phyloP scores from a whole-genome alignment of 768 basidiomycete species.

The Macrolepiota albuminosa region DNA sequence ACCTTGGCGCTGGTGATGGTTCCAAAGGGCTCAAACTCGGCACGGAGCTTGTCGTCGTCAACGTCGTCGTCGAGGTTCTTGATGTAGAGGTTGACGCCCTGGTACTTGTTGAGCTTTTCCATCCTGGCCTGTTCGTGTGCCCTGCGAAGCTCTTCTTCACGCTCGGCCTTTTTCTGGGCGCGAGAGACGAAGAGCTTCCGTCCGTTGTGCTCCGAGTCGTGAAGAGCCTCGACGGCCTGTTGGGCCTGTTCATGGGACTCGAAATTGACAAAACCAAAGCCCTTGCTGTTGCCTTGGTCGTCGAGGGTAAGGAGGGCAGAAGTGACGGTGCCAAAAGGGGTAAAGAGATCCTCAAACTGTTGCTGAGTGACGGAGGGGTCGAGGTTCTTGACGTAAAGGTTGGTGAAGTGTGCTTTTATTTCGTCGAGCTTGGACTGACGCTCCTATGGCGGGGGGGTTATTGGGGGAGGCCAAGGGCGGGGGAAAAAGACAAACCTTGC shows the following conservation, averaged over 20 bases:
- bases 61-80: slow-evolving; percentile 99
- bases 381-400: slow-evolving; percentile 97
- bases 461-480: not conserved
- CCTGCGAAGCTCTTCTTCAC: slow-evolving; percentile 91
- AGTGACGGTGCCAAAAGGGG: slow-evolving; percentile 73
- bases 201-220: slow-evolving; percentile 81
- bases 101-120: slow-evolving; percentile 97
- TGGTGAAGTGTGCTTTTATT: slow-evolving; percentile 96
- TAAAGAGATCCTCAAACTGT: slow-evolving; percentile 82
- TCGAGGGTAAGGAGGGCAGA: slow-evolving; percentile 84
- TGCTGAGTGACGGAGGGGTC: slow-evolving; percentile 78
- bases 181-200: slow-evolving; percentile 92
- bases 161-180: slow-evolving; percentile 98
- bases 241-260: slow-evolving; percentile 90
- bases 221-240: slow-evolving; percentile 81
- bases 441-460: slow-evolving; percentile 44
- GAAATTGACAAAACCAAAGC: slow-evolving; percentile 98
- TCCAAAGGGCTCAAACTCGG: slow-evolving; percentile 96
- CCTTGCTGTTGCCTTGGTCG: slow-evolving; percentile 89
- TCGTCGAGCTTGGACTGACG: slow-evolving; percentile 98
- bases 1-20: slow-evolving; percentile 98
- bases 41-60: slow-evolving; percentile 94
- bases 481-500: slow-evolving; percentile 55
- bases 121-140: slow-evolving; percentile 94
- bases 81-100: slow-evolving; percentile 99